A percentile compares a stretch with the other conserved stretches of the same genome.
Evolutionary conservation across 2,329 filamentous ascomycete genomes (phyloP).

Genomic region (Xylariaceae sp.): DNA sequence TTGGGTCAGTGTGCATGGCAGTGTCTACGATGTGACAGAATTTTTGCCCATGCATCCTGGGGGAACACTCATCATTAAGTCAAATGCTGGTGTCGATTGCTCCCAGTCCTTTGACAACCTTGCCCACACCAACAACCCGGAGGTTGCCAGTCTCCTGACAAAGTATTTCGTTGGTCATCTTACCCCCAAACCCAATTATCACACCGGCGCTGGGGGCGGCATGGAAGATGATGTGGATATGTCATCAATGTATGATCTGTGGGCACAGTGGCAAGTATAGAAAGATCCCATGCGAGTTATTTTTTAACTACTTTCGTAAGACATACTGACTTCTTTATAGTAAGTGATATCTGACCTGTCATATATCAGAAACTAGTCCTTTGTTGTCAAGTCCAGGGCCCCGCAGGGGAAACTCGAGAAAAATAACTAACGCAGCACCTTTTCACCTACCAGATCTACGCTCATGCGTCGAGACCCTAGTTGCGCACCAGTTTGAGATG

Average conservation of each 20-base stretch:
- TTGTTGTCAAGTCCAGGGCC: too few species aligned
- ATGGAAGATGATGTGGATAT: constrained; percentile 33
- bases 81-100: constrained; percentile 54
- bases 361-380: too few species aligned
- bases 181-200: constrained; percentile 48
- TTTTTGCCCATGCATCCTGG: constrained; percentile 54
- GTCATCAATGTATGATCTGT: constrained; percentile 46
- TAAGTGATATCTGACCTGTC: too few species aligned
- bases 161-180: constrained; percentile 55
- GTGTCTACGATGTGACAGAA: constrained; percentile 53
- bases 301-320: too few species aligned
- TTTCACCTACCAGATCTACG: too few species aligned
- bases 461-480: constrained; percentile 49
- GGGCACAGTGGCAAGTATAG: too few species aligned
- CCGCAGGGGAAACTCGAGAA: too few species aligned
- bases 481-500: constrained; percentile 53
- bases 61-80: constrained; percentile 52
- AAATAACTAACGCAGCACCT: too few species aligned
- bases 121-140: constrained; percentile 54
- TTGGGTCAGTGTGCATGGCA: constrained; percentile 53
- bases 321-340: too few species aligned
- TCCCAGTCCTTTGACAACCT: constrained; percentile 52
- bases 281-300: too few species aligned
- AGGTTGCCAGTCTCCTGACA: constrained; percentile 50
- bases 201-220: constrained; percentile 28